These are phyloP conservation scores for Fusarium lateritium DNA, from an alignment of 2,329 filamentous ascomycete species.

Conservation along the genomic window DNA sequence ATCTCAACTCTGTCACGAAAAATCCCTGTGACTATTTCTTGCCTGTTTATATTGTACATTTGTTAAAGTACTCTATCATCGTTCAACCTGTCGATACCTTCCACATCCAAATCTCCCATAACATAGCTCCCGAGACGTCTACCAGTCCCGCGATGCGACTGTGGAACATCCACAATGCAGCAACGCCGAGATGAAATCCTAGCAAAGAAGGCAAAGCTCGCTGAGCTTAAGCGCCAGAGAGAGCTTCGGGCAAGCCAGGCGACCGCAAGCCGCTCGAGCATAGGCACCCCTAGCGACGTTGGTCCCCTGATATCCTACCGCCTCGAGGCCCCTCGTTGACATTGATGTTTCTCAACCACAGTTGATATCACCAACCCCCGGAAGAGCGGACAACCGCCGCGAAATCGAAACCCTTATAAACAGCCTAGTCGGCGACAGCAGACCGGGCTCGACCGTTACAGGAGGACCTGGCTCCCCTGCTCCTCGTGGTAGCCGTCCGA, in stretches of 20 bases:
- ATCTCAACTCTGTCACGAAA: conserved; percentile 3
- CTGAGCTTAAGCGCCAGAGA: conserved; percentile 93
- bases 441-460: conserved; percentile 77
- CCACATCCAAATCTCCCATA: conserved; percentile 25
- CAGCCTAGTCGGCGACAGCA: conserved; percentile 83
- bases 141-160: conserved; percentile 64
- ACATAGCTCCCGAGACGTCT: conserved; percentile 43
- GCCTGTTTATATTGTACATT: background rate
- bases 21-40: background rate
- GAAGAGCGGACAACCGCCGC: conserved; percentile 76
- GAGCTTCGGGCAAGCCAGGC: conserved; percentile 86
- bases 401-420: conserved; percentile 91
- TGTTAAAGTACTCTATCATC: conserved; percentile 2
- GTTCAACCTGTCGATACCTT: conserved; percentile 3
- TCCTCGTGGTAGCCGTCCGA: conserved; percentile 81
- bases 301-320: conserved; percentile 49
- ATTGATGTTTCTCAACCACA: conserved; percentile 37
- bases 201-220: conserved; percentile 96
- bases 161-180: conserved; percentile 69
- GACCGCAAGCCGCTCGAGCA: conserved; percentile 76
- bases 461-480: conserved; percentile 76
- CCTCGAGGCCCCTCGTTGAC: conserved; percentile 33
- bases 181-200: conserved; percentile 96
- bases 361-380: conserved; percentile 78
- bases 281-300: conserved; percentile 81